A percentile compares a stretch with the other conserved stretches of the same genome.
Evolutionary conservation across 1,284 basidiomycete species (phyloP).

Genomic region (Hemileia vastatrix): DNA sequence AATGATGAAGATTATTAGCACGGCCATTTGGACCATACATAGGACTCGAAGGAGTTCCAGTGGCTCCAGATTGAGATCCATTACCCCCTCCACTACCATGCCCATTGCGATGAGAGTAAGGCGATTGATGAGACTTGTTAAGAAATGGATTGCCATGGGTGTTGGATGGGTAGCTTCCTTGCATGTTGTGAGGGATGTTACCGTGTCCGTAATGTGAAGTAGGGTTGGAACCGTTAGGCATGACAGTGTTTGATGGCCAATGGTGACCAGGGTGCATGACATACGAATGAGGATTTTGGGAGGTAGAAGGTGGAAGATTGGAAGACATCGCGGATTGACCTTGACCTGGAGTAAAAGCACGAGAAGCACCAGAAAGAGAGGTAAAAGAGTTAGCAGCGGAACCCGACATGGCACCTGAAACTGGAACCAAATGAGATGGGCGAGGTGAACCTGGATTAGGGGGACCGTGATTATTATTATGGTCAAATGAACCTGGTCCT

Average conservation of each 20-base stretch:
- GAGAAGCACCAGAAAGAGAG: conserved; percentile 21
- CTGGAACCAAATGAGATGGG: conserved; percentile 2
- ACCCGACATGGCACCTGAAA: conserved; percentile 13
- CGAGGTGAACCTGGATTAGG: conserved; percentile 12
- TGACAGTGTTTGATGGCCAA: too few relatives aligned
- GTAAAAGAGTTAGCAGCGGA: conserved; percentile 4
- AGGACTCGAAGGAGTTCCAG: neutral
- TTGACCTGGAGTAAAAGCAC: conserved; percentile 19
- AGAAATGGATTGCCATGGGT: conserved; percentile 15
- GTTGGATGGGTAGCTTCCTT: conserved; percentile 19
- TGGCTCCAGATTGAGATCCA: too few relatives aligned
- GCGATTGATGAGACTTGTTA: conserved; percentile 15
- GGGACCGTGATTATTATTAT: neutral
- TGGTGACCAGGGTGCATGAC: neutral
- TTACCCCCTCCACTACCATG: too few relatives aligned
- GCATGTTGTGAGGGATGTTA: conserved; percentile 17
- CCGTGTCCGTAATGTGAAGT: conserved; percentile 13
- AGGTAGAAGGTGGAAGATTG: conserved; percentile 8
- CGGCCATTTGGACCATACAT: conserved; percentile 11
- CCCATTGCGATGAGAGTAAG: conserved; percentile 19
- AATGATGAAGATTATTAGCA: conserved; percentile 14
- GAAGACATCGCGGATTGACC: conserved; percentile 8
- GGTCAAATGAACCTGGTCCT: conserved; percentile 7
- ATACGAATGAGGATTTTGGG: conserved; percentile 14
- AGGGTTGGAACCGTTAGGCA: conserved; percentile 11